Conservation (phyloP, 2,329 filamentous ascomycete species). For the Aspergillus tanneri region DNA sequence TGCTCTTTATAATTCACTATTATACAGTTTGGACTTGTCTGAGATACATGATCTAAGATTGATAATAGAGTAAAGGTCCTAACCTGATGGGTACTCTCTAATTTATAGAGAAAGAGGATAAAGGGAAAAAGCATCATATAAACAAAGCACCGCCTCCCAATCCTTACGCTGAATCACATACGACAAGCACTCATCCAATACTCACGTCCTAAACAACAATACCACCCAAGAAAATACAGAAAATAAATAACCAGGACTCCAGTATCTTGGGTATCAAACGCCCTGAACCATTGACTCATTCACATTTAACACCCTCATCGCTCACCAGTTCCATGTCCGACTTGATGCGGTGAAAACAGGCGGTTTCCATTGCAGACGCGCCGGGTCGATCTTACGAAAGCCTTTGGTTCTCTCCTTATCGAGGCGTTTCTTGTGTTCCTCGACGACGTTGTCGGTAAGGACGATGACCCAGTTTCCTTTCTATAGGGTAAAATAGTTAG, state of each 20-base stretch:
- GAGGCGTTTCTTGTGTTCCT: constrained; percentile 65
- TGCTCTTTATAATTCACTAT: no score
- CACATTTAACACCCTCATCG: not conserved
- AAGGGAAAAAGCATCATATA: no score
- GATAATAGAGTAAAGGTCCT: no score
- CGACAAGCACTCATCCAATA: not conserved
- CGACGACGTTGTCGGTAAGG: constrained; percentile 77
- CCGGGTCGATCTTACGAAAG: constrained; percentile 70
- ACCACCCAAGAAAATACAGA: not conserved
- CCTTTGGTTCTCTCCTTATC: constrained; percentile 79
- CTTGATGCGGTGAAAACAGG: constrained; percentile 88
- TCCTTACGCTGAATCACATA: not conserved
- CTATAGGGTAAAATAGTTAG: constrained; percentile 32
- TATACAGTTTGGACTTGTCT: no score
- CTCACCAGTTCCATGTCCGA: constrained; percentile 90
- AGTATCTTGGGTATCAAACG: constrained; percentile 4
- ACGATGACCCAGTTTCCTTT: constrained; percentile 97
- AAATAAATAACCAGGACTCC: not conserved
- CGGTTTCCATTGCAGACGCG: constrained; percentile 87
- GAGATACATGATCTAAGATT: no score
- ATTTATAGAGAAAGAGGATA: no score
- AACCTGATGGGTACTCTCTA: no score
- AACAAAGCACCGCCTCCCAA: no score
- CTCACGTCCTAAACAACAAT: not conserved
- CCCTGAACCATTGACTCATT: not conserved